These are phyloP conservation scores for Backusella sp. DNA, from an alignment of 192 early-diverging fungal genomes.

Conservation along the genomic window DNA sequence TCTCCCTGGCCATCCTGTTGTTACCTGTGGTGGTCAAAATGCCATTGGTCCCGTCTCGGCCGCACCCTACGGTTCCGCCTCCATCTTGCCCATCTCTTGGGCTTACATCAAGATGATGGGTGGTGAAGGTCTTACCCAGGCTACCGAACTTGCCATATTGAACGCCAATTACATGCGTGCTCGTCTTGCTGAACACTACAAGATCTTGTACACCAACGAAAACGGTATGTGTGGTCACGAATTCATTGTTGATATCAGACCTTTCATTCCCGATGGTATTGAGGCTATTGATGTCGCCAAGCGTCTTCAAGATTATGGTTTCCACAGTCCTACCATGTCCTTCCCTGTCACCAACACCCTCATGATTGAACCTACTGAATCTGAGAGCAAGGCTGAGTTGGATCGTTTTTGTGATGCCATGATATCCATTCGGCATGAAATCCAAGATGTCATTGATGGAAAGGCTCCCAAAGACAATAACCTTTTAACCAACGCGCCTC, in stretches of 20 bases:
- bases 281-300: constrained; percentile 98
- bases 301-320: constrained; percentile 97
- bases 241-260: constrained; percentile 95
- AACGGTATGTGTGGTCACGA: constrained; percentile 98
- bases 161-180: constrained; percentile 99
- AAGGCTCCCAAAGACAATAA: constrained; percentile 85
- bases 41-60: constrained; percentile 93
- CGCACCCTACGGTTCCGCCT: constrained; percentile 96
- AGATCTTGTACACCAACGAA: constrained; percentile 88
- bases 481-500: constrained; percentile 86
- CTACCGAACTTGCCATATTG: constrained; percentile 88
- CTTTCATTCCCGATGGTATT: constrained; percentile 90
- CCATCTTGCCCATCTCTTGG: constrained; percentile 98
- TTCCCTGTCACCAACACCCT: constrained; percentile 98
- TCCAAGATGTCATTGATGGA: constrained; percentile 83
- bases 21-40: constrained; percentile 67
- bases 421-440: constrained; percentile 94
- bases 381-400: constrained; percentile 88
- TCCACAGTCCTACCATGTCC: constrained; percentile 99
- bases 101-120: constrained; percentile 99
- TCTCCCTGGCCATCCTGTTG: constrained; percentile 89
- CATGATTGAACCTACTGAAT: constrained; percentile 99
- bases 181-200: too few relatives aligned
- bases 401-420: constrained; percentile 98
- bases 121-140: constrained; percentile 82